Conservation (phyloP, 495 filamentous ascomycete species). For the Staphylotrichum tortipilum region DNA sequence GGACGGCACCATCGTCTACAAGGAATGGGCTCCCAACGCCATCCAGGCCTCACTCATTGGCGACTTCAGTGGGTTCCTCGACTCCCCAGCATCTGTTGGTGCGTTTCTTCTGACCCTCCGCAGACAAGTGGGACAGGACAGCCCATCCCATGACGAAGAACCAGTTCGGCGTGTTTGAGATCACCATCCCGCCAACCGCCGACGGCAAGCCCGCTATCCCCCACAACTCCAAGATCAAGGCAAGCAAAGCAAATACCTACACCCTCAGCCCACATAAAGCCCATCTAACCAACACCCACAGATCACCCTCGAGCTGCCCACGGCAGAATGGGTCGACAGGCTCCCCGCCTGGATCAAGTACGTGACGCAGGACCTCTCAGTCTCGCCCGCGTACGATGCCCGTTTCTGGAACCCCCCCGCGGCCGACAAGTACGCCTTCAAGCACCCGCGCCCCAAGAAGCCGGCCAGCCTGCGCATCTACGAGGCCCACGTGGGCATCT, state of each 20-base stretch:
- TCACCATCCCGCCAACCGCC: slow-evolving; percentile 61
- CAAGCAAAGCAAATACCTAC: no score
- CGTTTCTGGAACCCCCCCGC: slow-evolving; percentile 93
- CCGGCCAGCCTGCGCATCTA: slow-evolving; percentile 83
- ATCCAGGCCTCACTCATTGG: slow-evolving; percentile 78
- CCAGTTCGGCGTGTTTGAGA: slow-evolving; percentile 79
- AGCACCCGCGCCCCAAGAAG: slow-evolving; percentile 73
- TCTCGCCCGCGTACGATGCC: slow-evolving; percentile 88
- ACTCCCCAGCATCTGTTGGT: no score
- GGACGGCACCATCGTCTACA: slow-evolving; percentile 79
- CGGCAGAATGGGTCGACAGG: slow-evolving; percentile 73
- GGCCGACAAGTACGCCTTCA: slow-evolving; percentile 67
- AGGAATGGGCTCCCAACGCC: slow-evolving; percentile 95
- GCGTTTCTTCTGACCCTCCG: not conserved
- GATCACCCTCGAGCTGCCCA: slow-evolving; percentile 78
- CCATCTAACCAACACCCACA: slow-evolving; percentile 26
- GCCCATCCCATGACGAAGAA: slow-evolving; percentile 80
- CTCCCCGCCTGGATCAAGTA: slow-evolving; percentile 95
- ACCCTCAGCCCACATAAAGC: no score
- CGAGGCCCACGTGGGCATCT: slow-evolving; percentile 96
- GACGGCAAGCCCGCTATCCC: slow-evolving; percentile 71
- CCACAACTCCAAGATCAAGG: slow-evolving; percentile 94
- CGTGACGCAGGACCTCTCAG: slow-evolving; percentile 80
- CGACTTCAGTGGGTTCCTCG: slow-evolving; percentile 78
- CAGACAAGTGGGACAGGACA: slow-evolving; percentile 80